These are phyloP conservation scores for Talaromyces sp. DNA, from an alignment of 2,329 filamentous ascomycete genomes.

Conservation along the genomic window DNA sequence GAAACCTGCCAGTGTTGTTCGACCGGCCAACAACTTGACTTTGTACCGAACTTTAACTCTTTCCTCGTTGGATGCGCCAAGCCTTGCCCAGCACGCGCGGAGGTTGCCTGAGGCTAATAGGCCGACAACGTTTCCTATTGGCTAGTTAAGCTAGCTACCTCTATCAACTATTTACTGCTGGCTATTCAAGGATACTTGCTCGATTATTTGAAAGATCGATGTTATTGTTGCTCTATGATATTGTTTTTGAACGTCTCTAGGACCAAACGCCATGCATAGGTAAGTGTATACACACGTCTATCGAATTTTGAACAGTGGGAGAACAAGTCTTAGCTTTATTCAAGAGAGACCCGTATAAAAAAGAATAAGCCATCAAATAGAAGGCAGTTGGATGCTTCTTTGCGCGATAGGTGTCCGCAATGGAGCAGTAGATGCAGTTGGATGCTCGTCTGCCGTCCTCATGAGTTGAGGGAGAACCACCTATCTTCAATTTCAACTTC, in stretches of 20 bases:
- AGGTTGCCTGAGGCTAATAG: not conserved
- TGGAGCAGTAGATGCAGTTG: slow-evolving; percentile 36
- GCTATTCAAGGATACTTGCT: not conserved
- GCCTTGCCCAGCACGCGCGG: slow-evolving; percentile 3
- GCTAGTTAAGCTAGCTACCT: not conserved
- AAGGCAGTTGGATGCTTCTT: slow-evolving; percentile 43
- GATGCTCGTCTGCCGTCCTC: slow-evolving; percentile 33
- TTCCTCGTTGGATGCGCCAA: slow-evolving; percentile 9
- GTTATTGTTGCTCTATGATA: not conserved
- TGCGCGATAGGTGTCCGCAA: slow-evolving; percentile 26
- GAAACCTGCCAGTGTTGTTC: not conserved
- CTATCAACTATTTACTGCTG: not conserved
- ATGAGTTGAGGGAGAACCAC: slow-evolving; percentile 27
- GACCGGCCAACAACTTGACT: not conserved
- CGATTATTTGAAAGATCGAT: not conserved
- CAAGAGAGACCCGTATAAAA: not conserved
- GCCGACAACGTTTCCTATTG: not conserved
- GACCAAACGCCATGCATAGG: not conserved
- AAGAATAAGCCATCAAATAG: slow-evolving; percentile 21
- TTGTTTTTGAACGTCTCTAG: not conserved
- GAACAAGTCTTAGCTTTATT: not conserved
- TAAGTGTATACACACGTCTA: not conserved
- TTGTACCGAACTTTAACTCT: not conserved
- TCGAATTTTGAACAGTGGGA: not conserved
- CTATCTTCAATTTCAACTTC: slow-evolving; percentile 4